Evolutionary conservation across 495 filamentous ascomycete genomes (phyloP).

Genomic region (Bombardia bombarda): DNA sequence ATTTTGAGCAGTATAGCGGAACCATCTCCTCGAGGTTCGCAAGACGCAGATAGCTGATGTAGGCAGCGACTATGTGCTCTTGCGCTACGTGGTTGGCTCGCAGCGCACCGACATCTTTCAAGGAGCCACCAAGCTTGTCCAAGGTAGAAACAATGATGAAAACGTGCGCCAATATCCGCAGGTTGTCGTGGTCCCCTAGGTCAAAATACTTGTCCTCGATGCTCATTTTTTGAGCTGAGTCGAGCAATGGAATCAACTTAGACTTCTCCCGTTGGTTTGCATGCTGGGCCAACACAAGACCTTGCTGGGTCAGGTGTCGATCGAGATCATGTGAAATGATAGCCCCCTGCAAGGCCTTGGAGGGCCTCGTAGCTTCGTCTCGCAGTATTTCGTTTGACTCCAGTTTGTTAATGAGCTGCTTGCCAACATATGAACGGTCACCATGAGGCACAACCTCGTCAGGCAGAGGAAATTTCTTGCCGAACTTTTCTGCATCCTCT

Average conservation of each 20-base stretch:
- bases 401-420: slow-evolving; percentile 42
- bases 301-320: slow-evolving; percentile 50
- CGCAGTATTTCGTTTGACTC: slow-evolving; percentile 37
- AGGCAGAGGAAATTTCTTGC: slow-evolving; percentile 41
- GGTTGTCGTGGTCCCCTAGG: slow-evolving; percentile 44
- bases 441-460: slow-evolving; percentile 44
- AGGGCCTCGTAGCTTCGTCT: slow-evolving; percentile 42
- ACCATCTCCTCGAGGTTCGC: slow-evolving; percentile 64
- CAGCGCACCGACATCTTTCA: slow-evolving; percentile 24
- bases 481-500: slow-evolving; percentile 27
- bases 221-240: no score
- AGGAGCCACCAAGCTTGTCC: slow-evolving; percentile 39
- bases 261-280: slow-evolving; percentile 43
- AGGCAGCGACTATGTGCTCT: slow-evolving; percentile 68
- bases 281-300: slow-evolving; percentile 43
- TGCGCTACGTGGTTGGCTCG: slow-evolving; percentile 24
- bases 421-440: slow-evolving; percentile 39
- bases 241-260: no score
- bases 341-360: slow-evolving; percentile 59
- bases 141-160: slow-evolving; percentile 39
- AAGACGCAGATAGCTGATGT: slow-evolving; percentile 68
- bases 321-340: slow-evolving; percentile 52
- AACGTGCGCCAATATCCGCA: slow-evolving; percentile 58
- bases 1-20: slow-evolving; percentile 76
- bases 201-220: slow-evolving; percentile 37